phyloP scores from a whole-genome alignment of 2,329 filamentous ascomycete species.

The Colletotrichum horii region DNA sequence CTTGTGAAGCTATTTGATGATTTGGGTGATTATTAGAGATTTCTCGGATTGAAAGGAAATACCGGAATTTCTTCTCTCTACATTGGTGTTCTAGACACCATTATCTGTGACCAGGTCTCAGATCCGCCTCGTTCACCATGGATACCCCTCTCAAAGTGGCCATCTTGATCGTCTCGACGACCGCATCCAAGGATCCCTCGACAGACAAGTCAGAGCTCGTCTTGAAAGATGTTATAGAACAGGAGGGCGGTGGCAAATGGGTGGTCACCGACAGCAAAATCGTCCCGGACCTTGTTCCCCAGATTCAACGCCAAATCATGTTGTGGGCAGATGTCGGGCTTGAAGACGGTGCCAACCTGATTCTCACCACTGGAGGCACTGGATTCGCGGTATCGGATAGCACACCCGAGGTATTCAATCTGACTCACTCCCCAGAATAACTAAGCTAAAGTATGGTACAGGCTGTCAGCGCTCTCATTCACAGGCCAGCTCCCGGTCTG shows the following conservation, averaged over 20 bases:
- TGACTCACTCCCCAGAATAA: not conserved
- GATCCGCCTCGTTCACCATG: constrained; percentile 31
- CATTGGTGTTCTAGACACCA: not conserved
- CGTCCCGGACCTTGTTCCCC: constrained; percentile 75
- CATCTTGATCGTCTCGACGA: constrained; percentile 90
- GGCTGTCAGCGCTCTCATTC: constrained; percentile 80
- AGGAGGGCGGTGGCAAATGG: constrained; percentile 75
- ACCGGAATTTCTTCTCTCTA: not conserved
- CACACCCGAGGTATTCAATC: constrained; percentile 77
- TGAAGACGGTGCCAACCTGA: constrained; percentile 69
- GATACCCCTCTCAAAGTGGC: constrained; percentile 66
- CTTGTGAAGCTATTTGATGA: not conserved
- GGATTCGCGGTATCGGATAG: constrained; percentile 86
- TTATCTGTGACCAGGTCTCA: not conserved
- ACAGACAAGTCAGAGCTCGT: constrained; percentile 75
- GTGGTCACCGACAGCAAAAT: constrained; percentile 71
- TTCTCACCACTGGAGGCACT: constrained; percentile 91
- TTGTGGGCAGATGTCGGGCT: constrained; percentile 72
- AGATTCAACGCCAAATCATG: constrained; percentile 77
- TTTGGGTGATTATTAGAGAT: not conserved
- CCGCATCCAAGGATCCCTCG: constrained; percentile 78
- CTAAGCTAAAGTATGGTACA: constrained; percentile 34
- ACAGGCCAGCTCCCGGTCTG: constrained; percentile 86
- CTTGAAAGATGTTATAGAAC: constrained; percentile 72
- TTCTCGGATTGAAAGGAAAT: not conserved